phyloP scores from a whole-genome alignment of 345 rosid species.

The Salix brachista region DNA sequence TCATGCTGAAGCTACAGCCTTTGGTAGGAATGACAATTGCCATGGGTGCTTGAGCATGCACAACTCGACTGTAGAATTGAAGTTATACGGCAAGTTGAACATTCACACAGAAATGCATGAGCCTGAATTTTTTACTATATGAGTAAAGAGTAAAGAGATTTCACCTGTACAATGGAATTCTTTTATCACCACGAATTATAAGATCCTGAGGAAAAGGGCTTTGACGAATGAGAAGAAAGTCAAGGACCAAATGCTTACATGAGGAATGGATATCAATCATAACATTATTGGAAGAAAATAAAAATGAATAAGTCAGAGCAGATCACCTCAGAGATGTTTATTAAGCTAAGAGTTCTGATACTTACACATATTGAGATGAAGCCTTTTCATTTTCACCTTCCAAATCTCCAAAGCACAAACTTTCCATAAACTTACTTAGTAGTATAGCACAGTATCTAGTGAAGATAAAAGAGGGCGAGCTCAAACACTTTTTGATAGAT shows the following conservation, averaged over 20 bases:
- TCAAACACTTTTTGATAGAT: background rate
- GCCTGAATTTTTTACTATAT: constrained; percentile 5
- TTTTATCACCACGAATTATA: constrained; percentile 83
- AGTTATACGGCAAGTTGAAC: constrained; percentile 30
- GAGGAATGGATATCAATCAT: background rate
- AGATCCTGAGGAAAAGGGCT: constrained; percentile 46
- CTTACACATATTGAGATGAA: no score
- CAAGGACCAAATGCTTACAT: background rate
- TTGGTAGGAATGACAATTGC: constrained; percentile 69
- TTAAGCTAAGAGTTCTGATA: no score
- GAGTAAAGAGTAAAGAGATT: constrained; percentile 21
- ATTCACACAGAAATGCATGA: background rate
- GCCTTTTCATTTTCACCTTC: background rate
- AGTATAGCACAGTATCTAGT: background rate
- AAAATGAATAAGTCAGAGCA: background rate
- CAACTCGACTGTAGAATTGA: constrained; percentile 72
- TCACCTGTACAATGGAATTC: constrained; percentile 86
- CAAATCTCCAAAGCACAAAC: constrained; percentile 5
- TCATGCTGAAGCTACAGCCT: constrained; percentile 43
- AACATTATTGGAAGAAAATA: background rate
- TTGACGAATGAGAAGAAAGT: constrained; percentile 7
- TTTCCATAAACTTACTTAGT: background rate
- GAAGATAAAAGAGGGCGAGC: background rate
- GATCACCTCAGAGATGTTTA: background rate
- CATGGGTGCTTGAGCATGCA: constrained; percentile 80